A percentile compares a stretch with the other conserved stretches of the same genome.
phyloP scores from a whole-genome alignment of 148 eudicot species.

The Drosera capensis region DNA sequence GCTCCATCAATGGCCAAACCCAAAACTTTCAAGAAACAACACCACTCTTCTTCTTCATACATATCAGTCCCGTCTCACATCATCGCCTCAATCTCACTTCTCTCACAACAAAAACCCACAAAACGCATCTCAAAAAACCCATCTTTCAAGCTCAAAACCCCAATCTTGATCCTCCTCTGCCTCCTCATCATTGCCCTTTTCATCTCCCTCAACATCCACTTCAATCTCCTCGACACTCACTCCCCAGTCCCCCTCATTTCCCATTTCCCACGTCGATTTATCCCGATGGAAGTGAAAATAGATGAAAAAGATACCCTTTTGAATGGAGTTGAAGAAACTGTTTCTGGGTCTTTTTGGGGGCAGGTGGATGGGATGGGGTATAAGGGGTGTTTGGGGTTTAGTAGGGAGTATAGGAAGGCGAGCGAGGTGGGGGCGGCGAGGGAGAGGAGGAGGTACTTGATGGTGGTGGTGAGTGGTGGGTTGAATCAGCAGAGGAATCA shows the following conservation, averaged over 20 bases:
- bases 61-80: constrained; percentile 73
- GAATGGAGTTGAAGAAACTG: constrained; percentile 7
- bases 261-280: too few relatives aligned
- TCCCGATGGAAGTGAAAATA: not conserved
- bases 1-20: too few relatives aligned
- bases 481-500: constrained; percentile 97
- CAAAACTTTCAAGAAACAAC: too few relatives aligned
- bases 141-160: constrained; percentile 9
- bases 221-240: too few relatives aligned
- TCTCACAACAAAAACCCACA: constrained; percentile 51
- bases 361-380: constrained; percentile 77
- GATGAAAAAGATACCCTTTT: not conserved
- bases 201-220: too few relatives aligned
- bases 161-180: not conserved
- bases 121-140: constrained; percentile 16
- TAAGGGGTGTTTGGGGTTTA: constrained; percentile 55
- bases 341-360: constrained; percentile 52
- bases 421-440: constrained; percentile 17
- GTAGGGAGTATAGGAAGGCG: constrained; percentile 23
- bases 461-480: constrained; percentile 91
- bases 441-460: constrained; percentile 46
- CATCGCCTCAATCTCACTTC: constrained; percentile 48
- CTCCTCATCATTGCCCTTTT: too few relatives aligned
- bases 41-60: too few relatives aligned
- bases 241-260: too few relatives aligned